These are phyloP conservation scores for Cyclotella kingstonii DNA, from an alignment of 108 stramenopile genomes.

Conservation along the genomic window DNA sequence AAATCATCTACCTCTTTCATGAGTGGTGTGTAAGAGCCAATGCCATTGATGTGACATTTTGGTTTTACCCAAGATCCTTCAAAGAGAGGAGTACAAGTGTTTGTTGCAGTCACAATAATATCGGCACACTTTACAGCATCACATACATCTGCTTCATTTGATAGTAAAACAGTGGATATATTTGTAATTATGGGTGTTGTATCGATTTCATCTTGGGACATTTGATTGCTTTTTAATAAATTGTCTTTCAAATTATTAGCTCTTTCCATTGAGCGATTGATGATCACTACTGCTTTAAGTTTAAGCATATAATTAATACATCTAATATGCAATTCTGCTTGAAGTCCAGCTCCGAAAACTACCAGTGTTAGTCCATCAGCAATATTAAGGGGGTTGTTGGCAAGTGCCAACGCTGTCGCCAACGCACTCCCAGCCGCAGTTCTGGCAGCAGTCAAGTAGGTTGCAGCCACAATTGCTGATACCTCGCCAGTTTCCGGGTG, in stretches of 20 bases:
- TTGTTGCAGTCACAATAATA: slow-evolving; percentile 63
- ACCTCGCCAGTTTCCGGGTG: slow-evolving; percentile 68
- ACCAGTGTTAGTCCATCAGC: slow-evolving; percentile 42
- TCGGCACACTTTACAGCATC: slow-evolving; percentile 57
- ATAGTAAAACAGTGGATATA: slow-evolving; percentile 36
- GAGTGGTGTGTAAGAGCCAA: slow-evolving; percentile 71
- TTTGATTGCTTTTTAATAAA: slow-evolving; percentile 6
- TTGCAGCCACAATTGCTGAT: slow-evolving; percentile 61
- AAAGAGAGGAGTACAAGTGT: slow-evolving; percentile 68
- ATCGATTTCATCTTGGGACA: slow-evolving; percentile 8
- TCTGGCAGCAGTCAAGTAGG: slow-evolving; percentile 80
- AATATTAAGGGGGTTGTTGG: slow-evolving; percentile 12
- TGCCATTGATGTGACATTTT: slow-evolving; percentile 69
- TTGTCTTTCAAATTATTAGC: slow-evolving; percentile 48
- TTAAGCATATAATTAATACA: slow-evolving; percentile 53
- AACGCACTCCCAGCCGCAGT: slow-evolving; percentile 79
- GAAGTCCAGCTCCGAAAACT: slow-evolving; percentile 80
- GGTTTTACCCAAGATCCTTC: slow-evolving; percentile 37
- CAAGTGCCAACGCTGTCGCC: slow-evolving; percentile 48
- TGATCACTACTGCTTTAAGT: slow-evolving; percentile 55
- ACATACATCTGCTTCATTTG: slow-evolving; percentile 30
- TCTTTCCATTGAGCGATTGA: slow-evolving; percentile 64
- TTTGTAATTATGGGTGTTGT: slow-evolving; percentile 10
- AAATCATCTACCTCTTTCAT: slow-evolving; percentile 68
- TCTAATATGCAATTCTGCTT: slow-evolving; percentile 73